Evolutionary conservation across 1,284 basidiomycete genomes (phyloP), one percentile per base, ranked within the genome.

Genomic region (Ustilago lituana): DNA sequence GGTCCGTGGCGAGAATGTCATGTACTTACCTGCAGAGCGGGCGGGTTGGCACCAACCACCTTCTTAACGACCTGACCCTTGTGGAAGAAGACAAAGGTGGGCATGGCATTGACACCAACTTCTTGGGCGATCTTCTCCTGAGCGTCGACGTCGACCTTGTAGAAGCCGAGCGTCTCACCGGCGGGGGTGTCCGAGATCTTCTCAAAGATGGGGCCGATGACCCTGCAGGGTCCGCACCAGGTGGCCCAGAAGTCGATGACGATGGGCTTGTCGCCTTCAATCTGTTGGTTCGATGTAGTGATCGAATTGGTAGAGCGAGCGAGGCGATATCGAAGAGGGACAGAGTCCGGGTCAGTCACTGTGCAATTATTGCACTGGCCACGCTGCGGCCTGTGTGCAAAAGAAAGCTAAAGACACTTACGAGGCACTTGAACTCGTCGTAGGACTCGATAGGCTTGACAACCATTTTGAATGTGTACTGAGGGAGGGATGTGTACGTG

Each of bases 141-240:
- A 23, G 66, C 65, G 55, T 82, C 81, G 38, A 82, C 81, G 62
- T 82, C 80, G 74, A 94, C 89, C 85, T 93, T 93, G 87, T 89
- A 91, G 84, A 89, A 91, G 53, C 84, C 85, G 83, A 91, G 86
- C 67, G 73, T 73, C 23, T 78, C 74, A 47, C 62, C 61, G 20
- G 53, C 63, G 22, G 65, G 64, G 11, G 68, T 64, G 35, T 69
- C 71, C 9, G 88, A 85, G 55, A 92, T 82, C 84, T 89, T 88
- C 84, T 90, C 89, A 79, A 93, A 92, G 74, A 92, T 85, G 50
- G 91, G 89, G 44, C 88, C 87, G 85, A 92, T 93, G 72, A 88
- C 82, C 80, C 86, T 88, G 87, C 93, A 93, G 11, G 80, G 80
- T 38, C 80, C 85, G 73, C 83, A 86, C 74, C 76, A 78, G 33